Percentiles rank a stretch among this genome's conserved stretches.
These are phyloP conservation scores for Hyphopichia buzzinii DNA, from an alignment of 1,139 yeast genomes.

Conservation along the genomic window DNA sequence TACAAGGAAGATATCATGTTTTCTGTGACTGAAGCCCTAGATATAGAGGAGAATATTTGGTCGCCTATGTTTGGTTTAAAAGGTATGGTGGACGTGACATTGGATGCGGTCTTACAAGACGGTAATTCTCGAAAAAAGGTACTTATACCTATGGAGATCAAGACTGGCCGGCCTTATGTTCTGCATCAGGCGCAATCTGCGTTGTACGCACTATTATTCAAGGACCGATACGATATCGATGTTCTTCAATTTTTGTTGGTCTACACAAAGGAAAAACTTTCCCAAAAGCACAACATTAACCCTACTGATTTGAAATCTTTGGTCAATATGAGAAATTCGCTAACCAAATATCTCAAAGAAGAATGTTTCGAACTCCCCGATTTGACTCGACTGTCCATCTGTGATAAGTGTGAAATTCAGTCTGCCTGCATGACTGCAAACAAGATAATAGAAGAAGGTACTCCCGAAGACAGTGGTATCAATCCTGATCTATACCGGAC, in stretches of 20 bases:
- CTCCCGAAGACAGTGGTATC: conserved; percentile 48
- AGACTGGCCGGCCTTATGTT: conserved; percentile 70
- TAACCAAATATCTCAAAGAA: conserved; percentile 59
- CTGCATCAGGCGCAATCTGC: conserved; percentile 87
- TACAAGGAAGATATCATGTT: conserved; percentile 36
- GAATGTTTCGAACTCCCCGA: conserved; percentile 58
- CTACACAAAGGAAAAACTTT: conserved; percentile 63
- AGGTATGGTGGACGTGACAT: conserved; percentile 87
- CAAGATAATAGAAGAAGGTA: conserved; percentile 57
- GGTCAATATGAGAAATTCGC: conserved; percentile 65
- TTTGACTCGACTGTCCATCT: conserved; percentile 51
- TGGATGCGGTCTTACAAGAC: conserved; percentile 52
- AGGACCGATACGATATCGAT: conserved; percentile 73
- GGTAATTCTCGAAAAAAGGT: conserved; percentile 30
- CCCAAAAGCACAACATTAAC: conserved; percentile 56
- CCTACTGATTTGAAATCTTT: conserved; percentile 58
- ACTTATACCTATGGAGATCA: conserved; percentile 82
- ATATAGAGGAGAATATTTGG: conserved; percentile 88
- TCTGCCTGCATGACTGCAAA: conserved; percentile 70
- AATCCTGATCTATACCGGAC: conserved; percentile 41
- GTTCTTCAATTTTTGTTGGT: conserved; percentile 66
- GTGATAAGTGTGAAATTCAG: conserved; percentile 66
- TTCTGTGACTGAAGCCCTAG: conserved; percentile 64
- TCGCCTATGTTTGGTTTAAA: conserved; percentile 90
- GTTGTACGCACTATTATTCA: conserved; percentile 74